Evolutionary conservation across 352 stramenopile genomes (phyloP).

Genomic region (Peronosclerospora sorghi): DNA sequence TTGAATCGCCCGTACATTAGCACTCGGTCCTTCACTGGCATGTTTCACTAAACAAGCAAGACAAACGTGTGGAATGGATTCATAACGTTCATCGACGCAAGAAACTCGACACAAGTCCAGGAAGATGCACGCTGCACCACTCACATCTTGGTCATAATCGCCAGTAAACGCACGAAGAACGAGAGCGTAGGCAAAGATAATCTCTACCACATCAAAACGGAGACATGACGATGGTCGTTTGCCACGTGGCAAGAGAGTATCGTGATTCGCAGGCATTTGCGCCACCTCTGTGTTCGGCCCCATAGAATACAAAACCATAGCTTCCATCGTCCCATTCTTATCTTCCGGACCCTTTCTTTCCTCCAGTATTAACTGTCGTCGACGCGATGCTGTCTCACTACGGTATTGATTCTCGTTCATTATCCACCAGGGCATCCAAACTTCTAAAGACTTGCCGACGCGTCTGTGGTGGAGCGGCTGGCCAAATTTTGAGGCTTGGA

Average conservation of each 20-base stretch:
- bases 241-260: slow-evolving; percentile 18
- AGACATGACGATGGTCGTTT: slow-evolving; percentile 30
- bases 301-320: slow-evolving; percentile 28
- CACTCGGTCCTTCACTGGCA: slow-evolving; percentile 2
- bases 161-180: slow-evolving; percentile 68
- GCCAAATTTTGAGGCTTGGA: too few relatives aligned
- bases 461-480: too few relatives aligned
- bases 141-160: slow-evolving; percentile 50
- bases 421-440: slow-evolving; percentile 76
- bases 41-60: slow-evolving; percentile 28
- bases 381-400: slow-evolving; percentile 28
- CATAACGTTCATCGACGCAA: slow-evolving; percentile 30
- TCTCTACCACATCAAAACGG: slow-evolving; percentile 49
- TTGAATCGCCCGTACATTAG: slow-evolving; percentile 26
- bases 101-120: slow-evolving; percentile 44
- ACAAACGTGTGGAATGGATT: slow-evolving; percentile 35
- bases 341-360: slow-evolving; percentile 16
- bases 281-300: slow-evolving; percentile 15
- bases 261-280: slow-evolving; percentile 26
- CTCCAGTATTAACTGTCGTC: slow-evolving; percentile 41
- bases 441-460: slow-evolving; percentile 42
- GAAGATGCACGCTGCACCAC: slow-evolving; percentile 33
- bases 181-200: slow-evolving; percentile 60
- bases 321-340: slow-evolving; percentile 1
- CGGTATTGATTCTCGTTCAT: slow-evolving; percentile 35